Conservation (phyloP, 1,139 yeast genomes). For the Taiozyma sp. region DNA sequence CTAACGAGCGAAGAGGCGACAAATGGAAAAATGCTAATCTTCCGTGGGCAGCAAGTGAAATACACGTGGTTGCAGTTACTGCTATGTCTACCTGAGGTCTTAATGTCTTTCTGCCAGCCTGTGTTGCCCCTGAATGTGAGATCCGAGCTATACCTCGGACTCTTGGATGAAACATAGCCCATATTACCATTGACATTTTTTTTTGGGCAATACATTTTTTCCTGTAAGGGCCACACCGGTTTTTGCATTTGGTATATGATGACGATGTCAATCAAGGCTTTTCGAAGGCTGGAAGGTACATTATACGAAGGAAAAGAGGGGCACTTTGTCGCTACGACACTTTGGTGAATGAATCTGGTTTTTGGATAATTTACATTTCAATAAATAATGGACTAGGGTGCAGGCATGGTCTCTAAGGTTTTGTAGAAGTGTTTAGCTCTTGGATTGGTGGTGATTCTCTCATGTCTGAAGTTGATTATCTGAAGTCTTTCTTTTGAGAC, state of each 20-base stretch:
- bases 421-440: constrained; percentile 66
- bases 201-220: not conserved
- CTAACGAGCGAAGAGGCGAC: not conserved
- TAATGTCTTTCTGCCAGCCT: not conserved
- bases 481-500: constrained; percentile 70
- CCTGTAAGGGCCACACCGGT: not conserved
- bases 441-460: constrained; percentile 58
- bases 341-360: not conserved
- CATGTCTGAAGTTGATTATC: constrained; percentile 63
- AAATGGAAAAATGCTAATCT: too few species aligned
- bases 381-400: not conserved
- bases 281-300: not conserved
- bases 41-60: too few species aligned
- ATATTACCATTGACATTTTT: not conserved
- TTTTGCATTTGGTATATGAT: not conserved
- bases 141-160: not conserved
- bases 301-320: too few species aligned
- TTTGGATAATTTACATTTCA: not conserved
- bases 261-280: not conserved
- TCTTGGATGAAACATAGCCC: not conserved
- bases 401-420: constrained; percentile 26
- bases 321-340: not conserved
- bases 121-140: not conserved
- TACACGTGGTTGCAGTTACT: too few species aligned
- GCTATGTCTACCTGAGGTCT: too few species aligned